A percentile compares a stretch with the other conserved stretches of the same genome.
Evolutionary conservation across 140 eudicot species (phyloP).

Genomic region (Flaveria floridana): DNA sequence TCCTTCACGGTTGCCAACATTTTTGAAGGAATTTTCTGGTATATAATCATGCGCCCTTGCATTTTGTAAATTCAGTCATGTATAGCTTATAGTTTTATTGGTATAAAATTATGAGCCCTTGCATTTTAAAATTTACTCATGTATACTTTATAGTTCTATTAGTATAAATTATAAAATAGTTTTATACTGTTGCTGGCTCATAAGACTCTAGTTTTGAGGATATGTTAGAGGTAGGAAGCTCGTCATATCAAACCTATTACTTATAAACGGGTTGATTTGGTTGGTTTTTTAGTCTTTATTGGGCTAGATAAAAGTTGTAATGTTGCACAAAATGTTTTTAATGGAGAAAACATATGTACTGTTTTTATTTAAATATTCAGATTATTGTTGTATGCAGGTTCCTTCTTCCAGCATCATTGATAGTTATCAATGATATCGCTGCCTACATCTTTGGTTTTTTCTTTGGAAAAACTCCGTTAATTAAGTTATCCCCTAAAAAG

Average conservation of each 20-base stretch:
- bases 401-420: slow-evolving; percentile 98
- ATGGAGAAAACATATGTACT: not conserved
- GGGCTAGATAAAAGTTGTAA: not conserved
- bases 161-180: too few species aligned
- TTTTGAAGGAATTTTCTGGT: slow-evolving; percentile 98
- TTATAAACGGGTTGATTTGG: not conserved
- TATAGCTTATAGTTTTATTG: not conserved
- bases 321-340: not conserved
- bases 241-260: not conserved
- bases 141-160: too few species aligned
- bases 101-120: not conserved
- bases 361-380: slow-evolving; percentile 17
- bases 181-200: not conserved
- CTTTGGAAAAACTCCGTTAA: slow-evolving; percentile 92
- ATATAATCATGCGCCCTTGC: slow-evolving; percentile 10
- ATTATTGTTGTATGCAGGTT: slow-evolving; percentile 66
- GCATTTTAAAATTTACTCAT: too few species aligned
- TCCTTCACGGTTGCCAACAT: slow-evolving; percentile 97
- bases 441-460: slow-evolving; percentile 92
- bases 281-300: not conserved
- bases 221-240: not conserved
- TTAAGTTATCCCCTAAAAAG: slow-evolving; percentile 89
- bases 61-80: not conserved
- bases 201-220: not conserved
- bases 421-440: slow-evolving; percentile 87